Evolutionary conservation across 208 protist genomes (phyloP).

Genomic region (Crithidia bombi): DNA sequence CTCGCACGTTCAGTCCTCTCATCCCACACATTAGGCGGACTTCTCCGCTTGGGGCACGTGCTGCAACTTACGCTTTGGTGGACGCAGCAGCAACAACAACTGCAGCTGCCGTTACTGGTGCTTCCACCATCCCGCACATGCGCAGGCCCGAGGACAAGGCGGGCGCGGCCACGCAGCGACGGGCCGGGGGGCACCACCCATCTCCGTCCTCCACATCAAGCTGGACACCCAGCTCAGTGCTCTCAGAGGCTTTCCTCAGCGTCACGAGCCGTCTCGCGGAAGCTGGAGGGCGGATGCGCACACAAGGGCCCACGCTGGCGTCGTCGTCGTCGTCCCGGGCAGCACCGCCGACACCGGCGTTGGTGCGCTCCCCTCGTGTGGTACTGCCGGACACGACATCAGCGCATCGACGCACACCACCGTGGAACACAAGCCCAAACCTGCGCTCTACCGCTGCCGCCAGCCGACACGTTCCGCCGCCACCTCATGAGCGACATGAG

Average conservation of each 20-base stretch:
- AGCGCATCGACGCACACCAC: background rate
- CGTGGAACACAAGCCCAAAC: constrained; percentile 17
- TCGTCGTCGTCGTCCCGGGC: background rate
- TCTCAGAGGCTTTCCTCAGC: constrained; percentile 7
- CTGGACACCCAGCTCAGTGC: background rate
- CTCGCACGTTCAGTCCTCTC: background rate
- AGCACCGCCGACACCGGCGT: background rate
- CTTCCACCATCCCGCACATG: background rate
- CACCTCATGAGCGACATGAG: background rate
- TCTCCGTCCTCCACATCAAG: background rate
- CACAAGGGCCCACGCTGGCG: background rate
- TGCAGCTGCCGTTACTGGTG: background rate
- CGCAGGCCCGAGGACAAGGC: background rate
- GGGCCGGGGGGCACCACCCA: background rate
- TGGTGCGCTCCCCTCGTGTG: constrained; percentile 14
- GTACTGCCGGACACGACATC: background rate
- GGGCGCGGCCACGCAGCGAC: background rate
- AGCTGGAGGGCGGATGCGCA: background rate
- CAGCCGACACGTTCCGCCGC: background rate
- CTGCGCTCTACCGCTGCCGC: constrained; percentile 13
- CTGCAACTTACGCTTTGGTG: background rate
- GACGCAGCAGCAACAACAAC: background rate
- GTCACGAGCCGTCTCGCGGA: background rate
- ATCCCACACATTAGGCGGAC: constrained; percentile 15
- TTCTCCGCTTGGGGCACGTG: background rate